Base-by-base conservation (phyloP, 345 rosid genomes). In the Adansonia digitata region DNA sequence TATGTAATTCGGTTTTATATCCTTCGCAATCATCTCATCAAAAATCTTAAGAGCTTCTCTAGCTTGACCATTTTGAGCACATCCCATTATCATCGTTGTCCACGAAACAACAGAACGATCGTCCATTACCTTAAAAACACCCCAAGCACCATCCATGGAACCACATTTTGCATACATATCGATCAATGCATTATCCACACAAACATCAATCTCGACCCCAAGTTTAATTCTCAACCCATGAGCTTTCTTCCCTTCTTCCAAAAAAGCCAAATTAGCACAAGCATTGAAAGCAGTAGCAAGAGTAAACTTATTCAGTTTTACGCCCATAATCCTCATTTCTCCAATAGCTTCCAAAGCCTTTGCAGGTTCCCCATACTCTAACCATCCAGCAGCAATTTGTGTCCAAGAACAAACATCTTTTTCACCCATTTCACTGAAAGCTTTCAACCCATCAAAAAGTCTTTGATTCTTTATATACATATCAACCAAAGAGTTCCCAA, bases 151-250 rank as follows among this genome's bases (percentile, higher is more conserved):
- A 59, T 83, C 86, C 88, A 86, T 77, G 74, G 77, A 82, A 42
- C 90, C 87, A 31, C 86, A 82, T 73, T 88, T 88, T 34, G 78
- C 81, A 53, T 85, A 88, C 88, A 88, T 83, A 75, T 88, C 90
- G 6, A 86, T 76, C 76, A 88, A 52, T 2, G 92, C 85, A 75
- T 88, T 88, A 48, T 85, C 90, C 42, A 84, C 90, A 48, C 87
- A 82, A 35, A 74, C 80, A 77, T 83, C 88, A 24, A 82, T 75
- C 63, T 77, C 81, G 20, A 43, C 55, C 49, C 87, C 87, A 7
- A 86, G 83, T 75, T 88, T 86, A 65, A 88, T 76, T 63, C 88
- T 86, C 71, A 79, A 71, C 9, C 82, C 84, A 66, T 88, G 92
- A 64, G 80, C 46, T 77, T 81, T 86, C 80, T 73, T 69, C 42